Evolutionary conservation across 2,329 filamentous ascomycete genomes (phyloP).

Genomic region (Metarhizium guizhouense): DNA sequence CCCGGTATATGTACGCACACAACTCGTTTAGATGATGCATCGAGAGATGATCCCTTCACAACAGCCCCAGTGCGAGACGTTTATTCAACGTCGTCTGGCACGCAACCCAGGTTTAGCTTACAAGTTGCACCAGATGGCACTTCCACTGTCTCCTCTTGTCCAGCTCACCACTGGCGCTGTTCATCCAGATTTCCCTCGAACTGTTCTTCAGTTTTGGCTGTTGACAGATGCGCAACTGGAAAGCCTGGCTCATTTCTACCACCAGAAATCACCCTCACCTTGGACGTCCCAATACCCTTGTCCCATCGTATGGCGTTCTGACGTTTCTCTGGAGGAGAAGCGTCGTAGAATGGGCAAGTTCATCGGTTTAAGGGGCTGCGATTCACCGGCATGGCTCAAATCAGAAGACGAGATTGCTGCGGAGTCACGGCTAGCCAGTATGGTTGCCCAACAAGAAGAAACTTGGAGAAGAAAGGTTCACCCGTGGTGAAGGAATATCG

Average conservation of each 20-base stretch:
- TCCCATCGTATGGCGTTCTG: conserved; percentile 52
- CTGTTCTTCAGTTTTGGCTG: conserved; percentile 64
- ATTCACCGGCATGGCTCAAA: conserved; percentile 27
- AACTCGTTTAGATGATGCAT: conserved; percentile 20
- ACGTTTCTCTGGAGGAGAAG: conserved; percentile 55
- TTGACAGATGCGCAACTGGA: conserved; percentile 65
- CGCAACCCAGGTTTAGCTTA: conserved; percentile 43
- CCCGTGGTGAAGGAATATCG: conserved; percentile 13
- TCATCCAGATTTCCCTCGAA: conserved; percentile 56
- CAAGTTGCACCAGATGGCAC: conserved; percentile 58
- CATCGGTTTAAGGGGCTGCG: conserved; percentile 57
- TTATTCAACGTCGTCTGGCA: conserved; percentile 24
- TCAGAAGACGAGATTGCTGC: conserved; percentile 40
- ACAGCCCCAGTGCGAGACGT: conserved; percentile 18
- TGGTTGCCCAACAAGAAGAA: conserved; percentile 31
- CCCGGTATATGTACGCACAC: background rate
- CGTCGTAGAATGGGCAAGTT: conserved; percentile 64
- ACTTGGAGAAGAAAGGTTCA: conserved; percentile 37
- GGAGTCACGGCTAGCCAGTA: conserved; percentile 30
- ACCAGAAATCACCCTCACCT: conserved; percentile 52
- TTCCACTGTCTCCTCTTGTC: conserved; percentile 58
- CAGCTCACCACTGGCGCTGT: conserved; percentile 52
- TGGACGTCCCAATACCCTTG: conserved; percentile 56
- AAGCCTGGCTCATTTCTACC: conserved; percentile 61
- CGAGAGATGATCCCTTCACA: conserved; percentile 21